Evolutionary conservation across 129 eudicot species (phyloP), one percentile per base, ranked within the genome.

Genomic region (Heracleum sosnowskyi): DNA sequence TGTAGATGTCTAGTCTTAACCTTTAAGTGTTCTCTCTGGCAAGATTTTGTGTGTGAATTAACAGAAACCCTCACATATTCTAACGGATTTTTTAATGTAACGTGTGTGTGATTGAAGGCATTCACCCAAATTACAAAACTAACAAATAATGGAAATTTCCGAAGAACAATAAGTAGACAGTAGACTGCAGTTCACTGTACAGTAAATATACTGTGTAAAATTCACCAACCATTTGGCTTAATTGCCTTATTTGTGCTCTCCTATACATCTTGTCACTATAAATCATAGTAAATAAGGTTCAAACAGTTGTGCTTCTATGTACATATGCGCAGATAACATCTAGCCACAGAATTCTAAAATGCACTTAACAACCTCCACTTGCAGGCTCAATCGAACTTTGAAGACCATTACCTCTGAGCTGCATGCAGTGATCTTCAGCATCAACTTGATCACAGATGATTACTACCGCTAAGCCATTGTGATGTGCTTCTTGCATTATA

Each of bases 401-500:
- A 75, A 95, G 97, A 37, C 98, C 98, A 70, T 95, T 95, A 76
- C 94, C 93, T 81, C 98, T 85, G 18, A 95, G 87, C 86, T 91
- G 98, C 77, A 77, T 90, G 86, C 98, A 95, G 78, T 91, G 96
- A 44, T 95, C 96, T 88, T 95, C 98, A 7, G 98, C 98, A 82
- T 91, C 98, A 5, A 89, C 87, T 82, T 95, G 98, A 62, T 82
- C 97, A 76, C 98, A 95, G 31, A 95, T 85, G 60, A 95, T 95
- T 64, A 95, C 98, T 77, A 95, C 97, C 0, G 98, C 66, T 2
- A 91, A 73, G 36, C 96, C 98, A 79, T 95, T 95, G 86, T 80
- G 28, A 78, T 95, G 98, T 46, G 98, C 98, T 80, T 95, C 97
- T 69, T 95, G 98, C 98, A 95, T 95, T 8, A 95, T 95, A 45